Percentiles rank a stretch among this genome's conserved stretches.
Evolutionary conservation across 2,329 filamentous ascomycete genomes (phyloP).

Genomic region (Paraphaeosphaeria minitans): DNA sequence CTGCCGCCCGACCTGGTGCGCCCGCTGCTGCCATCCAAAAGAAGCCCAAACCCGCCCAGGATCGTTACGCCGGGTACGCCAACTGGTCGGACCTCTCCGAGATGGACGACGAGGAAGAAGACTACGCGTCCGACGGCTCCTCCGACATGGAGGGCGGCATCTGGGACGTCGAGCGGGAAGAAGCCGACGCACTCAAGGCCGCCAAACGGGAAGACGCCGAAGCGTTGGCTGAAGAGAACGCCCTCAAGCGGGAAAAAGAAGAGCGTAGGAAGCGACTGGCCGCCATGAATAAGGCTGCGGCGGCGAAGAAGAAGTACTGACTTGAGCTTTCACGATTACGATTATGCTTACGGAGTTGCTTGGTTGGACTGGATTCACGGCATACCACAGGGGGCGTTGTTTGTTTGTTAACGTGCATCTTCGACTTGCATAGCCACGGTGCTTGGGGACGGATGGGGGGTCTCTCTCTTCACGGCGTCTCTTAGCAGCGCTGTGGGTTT

Average conservation of each 20-base stretch:
- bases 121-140: slow-evolving; percentile 68
- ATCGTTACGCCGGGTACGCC: slow-evolving; percentile 47
- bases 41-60: slow-evolving; percentile 37
- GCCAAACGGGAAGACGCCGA: slow-evolving; percentile 71
- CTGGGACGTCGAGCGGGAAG: slow-evolving; percentile 75
- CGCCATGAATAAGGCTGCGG: slow-evolving; percentile 36
- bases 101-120: slow-evolving; percentile 57
- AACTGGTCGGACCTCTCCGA: slow-evolving; percentile 45
- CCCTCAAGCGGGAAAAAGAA: slow-evolving; percentile 42
- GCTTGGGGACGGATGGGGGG: slow-evolving; percentile 21
- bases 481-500: slow-evolving; percentile 20
- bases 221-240: slow-evolving; percentile 63
- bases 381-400: slow-evolving; percentile 34
- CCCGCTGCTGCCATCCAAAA: slow-evolving; percentile 30
- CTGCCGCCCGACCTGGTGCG: slow-evolving; percentile 31
- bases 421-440: slow-evolving; percentile 39
- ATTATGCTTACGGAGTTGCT: slow-evolving; percentile 27
- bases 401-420: slow-evolving; percentile 18
- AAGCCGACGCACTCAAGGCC: slow-evolving; percentile 63
- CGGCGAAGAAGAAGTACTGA: slow-evolving; percentile 39
- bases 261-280: slow-evolving; percentile 42
- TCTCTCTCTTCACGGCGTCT: slow-evolving; percentile 25
- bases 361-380: slow-evolving; percentile 34
- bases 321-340: slow-evolving; percentile 21
- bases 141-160: slow-evolving; percentile 81